Evolutionary conservation across 257 asterid species (phyloP).

Genomic region (Gentiana dahurica): DNA sequence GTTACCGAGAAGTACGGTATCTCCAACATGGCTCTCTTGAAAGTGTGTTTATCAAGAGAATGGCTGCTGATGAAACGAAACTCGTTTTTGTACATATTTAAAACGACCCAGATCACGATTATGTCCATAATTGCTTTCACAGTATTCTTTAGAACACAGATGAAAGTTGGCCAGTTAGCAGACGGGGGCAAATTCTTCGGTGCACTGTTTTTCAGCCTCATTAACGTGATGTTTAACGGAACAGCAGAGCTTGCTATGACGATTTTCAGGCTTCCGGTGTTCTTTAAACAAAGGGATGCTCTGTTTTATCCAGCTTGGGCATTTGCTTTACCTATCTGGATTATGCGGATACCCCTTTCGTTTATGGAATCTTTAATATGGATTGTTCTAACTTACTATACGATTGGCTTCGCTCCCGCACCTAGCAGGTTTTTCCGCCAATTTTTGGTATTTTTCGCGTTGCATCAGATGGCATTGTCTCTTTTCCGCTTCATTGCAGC

Average conservation of each 20-base stretch:
- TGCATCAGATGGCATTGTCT: constrained; percentile 94
- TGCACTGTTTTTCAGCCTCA: constrained; percentile 71
- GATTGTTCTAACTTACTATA: constrained; percentile 80
- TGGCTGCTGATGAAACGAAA: constrained; percentile 85
- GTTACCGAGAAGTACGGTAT: constrained; percentile 77
- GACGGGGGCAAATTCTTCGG: constrained; percentile 82
- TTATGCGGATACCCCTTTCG: constrained; percentile 74
- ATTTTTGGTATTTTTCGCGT: constrained; percentile 63
- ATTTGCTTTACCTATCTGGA: constrained; percentile 86
- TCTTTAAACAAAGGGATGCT: constrained; percentile 84
- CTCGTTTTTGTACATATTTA: constrained; percentile 70
- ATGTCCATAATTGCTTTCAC: constrained; percentile 85
- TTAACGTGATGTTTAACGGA: constrained; percentile 91
- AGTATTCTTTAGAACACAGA: constrained; percentile 82
- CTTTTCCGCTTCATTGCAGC: constrained; percentile 76
- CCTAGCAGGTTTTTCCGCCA: constrained; percentile 83
- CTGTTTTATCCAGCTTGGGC: constrained; percentile 97
- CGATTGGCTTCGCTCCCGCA: constrained; percentile 88
- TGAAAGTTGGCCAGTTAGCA: constrained; percentile 51
- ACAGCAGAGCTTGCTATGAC: constrained; percentile 79
- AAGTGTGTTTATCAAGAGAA: constrained; percentile 76
- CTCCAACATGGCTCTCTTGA: constrained; percentile 69
- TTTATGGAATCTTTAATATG: constrained; percentile 78
- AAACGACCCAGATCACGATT: constrained; percentile 77
- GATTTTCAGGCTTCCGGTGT: constrained; percentile 70